These are phyloP conservation scores for Przewalskia tangutica DNA, from an alignment of 257 asterid species.

Conservation along the genomic window DNA sequence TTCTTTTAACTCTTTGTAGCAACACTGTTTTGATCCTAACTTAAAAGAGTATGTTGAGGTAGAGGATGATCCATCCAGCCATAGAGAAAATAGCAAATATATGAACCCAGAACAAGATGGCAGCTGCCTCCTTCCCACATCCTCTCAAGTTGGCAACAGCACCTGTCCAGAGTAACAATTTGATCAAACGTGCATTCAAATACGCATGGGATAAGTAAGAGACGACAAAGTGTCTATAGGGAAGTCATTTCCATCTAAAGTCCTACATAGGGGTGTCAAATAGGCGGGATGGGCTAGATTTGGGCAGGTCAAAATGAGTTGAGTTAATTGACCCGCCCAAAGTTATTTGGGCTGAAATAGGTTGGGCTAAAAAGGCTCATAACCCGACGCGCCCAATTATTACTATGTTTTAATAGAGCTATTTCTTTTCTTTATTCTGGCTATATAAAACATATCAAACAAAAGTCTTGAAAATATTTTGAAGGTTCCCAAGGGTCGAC, in stretches of 20 bases:
- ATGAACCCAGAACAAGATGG: conserved; percentile 96
- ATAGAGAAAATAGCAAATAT: conserved; percentile 83
- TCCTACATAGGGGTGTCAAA: too few species aligned
- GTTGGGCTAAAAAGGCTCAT: too few species aligned
- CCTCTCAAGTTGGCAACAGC: conserved; percentile 98
- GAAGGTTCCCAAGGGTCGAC: too few species aligned
- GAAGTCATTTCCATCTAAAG: not conserved
- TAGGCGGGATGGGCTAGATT: too few species aligned
- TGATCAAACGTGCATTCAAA: not conserved
- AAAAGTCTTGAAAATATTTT: too few species aligned
- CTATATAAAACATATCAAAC: too few species aligned
- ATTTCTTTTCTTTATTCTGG: too few species aligned
- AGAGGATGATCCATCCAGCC: conserved; percentile 97
- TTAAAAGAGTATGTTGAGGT: conserved; percentile 72
- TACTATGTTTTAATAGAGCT: too few species aligned
- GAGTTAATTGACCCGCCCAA: too few species aligned
- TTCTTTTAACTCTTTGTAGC: not conserved
- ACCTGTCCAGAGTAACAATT: conserved; percentile 27
- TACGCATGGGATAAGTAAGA: not conserved
- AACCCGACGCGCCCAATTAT: too few species aligned
- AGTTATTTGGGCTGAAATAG: too few species aligned
- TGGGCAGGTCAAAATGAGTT: too few species aligned
- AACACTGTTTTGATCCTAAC: not conserved
- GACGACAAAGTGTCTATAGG: not conserved
- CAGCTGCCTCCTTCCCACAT: conserved; percentile 91